A percentile compares a stretch with the other conserved stretches of the same genome.
Evolutionary conservation across 169 alveolate species (phyloP).

Genomic region (Eimeria brunetti): DNA sequence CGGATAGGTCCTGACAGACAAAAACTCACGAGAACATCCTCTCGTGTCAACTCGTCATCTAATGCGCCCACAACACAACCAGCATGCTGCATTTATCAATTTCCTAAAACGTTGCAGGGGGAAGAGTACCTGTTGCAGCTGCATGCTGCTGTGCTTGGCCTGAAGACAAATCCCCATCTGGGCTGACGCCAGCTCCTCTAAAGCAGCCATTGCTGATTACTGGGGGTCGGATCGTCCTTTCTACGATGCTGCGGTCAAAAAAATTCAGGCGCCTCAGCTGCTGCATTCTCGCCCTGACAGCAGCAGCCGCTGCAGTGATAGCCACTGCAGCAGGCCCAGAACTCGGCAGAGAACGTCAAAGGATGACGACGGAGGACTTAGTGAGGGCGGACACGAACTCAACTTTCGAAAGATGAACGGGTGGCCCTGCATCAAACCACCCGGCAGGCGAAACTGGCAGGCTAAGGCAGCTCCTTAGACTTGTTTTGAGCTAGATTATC

Average conservation of each 20-base stretch:
- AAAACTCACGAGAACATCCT: not conserved
- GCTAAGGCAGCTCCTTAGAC: not conserved
- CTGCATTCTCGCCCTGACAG: slow-evolving; percentile 51
- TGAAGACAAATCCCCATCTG: not conserved
- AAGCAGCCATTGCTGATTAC: not conserved
- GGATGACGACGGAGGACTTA: not conserved
- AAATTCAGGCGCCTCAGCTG: slow-evolving; percentile 75
- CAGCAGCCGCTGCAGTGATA: not conserved
- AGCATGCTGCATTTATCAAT: not conserved
- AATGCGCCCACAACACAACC: not conserved
- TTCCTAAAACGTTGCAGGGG: not conserved
- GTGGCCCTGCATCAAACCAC: not conserved
- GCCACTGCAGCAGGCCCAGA: not conserved
- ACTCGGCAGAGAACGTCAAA: not conserved
- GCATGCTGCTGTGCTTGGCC: slow-evolving; percentile 48
- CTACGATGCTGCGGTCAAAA: slow-evolving; percentile 71
- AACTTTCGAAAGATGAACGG: not conserved
- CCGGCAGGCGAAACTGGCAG: not conserved
- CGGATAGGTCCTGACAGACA: slow-evolving; percentile 31
- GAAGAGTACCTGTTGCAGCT: slow-evolving; percentile 19
- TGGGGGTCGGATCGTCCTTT: not conserved
- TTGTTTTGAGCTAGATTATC: not conserved
- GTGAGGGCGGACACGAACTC: not conserved
- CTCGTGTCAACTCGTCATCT: not conserved
- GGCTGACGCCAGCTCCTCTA: not conserved